A percentile compares a stretch with the other conserved stretches of the same genome.
Conservation (phyloP, 768 basidiomycete genomes). For the Calocera cornea region DNA sequence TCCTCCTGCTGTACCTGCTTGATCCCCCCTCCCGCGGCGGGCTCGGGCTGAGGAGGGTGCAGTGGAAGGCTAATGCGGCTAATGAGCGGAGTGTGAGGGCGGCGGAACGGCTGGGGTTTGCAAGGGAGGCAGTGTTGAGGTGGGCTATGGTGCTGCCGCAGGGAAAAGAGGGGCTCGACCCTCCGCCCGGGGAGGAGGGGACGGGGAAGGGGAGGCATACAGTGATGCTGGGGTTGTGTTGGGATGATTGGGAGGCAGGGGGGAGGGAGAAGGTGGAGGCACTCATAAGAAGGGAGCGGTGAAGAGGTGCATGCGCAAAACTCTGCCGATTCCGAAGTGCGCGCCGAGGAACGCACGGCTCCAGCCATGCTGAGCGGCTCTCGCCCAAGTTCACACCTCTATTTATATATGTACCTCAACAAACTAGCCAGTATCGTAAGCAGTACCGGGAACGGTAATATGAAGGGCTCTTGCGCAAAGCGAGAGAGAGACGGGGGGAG, state of each 20-base stretch:
- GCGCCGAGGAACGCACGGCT: too few species aligned
- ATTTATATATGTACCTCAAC: not conserved
- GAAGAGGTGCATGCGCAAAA: too few species aligned
- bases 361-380: too few species aligned
- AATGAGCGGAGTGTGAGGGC: conserved; percentile 38
- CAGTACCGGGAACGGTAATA: not conserved
- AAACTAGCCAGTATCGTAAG: not conserved
- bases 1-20: conserved; percentile 30
- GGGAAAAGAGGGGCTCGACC: not conserved
- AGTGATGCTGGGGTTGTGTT: not conserved
- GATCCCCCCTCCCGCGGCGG: conserved; percentile 32
- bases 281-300: not conserved
- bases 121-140: conserved; percentile 36
- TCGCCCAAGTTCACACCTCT: not conserved
- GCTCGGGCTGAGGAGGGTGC: conserved; percentile 45
- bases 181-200: not conserved
- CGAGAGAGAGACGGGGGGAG: not conserved
- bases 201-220: not conserved
- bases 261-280: not conserved
- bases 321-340: too few species aligned
- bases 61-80: conserved; percentile 42
- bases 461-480: not conserved
- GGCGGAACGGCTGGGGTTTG: conserved; percentile 50
- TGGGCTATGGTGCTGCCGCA: conserved; percentile 26
- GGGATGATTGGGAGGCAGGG: not conserved